These are phyloP conservation scores for Crotalaria pallida DNA, from an alignment of 306 rosid species.

Conservation along the genomic window DNA sequence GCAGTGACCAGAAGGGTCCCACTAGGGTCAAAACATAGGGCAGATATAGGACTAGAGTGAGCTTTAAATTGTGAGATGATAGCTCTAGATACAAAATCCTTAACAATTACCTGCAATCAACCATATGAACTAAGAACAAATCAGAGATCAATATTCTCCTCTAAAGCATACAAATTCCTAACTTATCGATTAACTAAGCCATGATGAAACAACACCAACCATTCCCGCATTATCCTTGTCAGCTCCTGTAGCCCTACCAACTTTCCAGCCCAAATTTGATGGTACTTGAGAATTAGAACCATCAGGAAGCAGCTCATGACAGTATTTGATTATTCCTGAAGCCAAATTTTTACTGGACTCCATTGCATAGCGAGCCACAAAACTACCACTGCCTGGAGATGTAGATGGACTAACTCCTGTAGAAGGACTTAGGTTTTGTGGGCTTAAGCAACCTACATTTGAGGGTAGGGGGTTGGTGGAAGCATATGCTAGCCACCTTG, in stretches of 20 bases:
- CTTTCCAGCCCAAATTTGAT: conserved; percentile 67
- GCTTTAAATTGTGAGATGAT: conserved; percentile 82
- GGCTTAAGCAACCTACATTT: conserved; percentile 64
- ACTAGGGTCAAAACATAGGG: conserved; percentile 85
- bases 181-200: neutral
- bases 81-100: conserved; percentile 66
- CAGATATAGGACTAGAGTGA: conserved; percentile 87
- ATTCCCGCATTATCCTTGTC: conserved; percentile 72
- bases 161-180: neutral
- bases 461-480: conserved; percentile 58
- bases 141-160: conserved; percentile 15
- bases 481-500: conserved; percentile 96
- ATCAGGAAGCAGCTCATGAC: conserved; percentile 75
- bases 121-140: conserved; percentile 31
- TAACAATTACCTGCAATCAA: conserved; percentile 67
- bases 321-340: conserved; percentile 65
- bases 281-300: conserved; percentile 65
- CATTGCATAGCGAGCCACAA: conserved; percentile 84
- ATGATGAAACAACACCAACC: conserved; percentile 52
- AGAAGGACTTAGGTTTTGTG: conserved; percentile 60
- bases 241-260: conserved; percentile 53
- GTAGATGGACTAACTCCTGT: conserved; percentile 71
- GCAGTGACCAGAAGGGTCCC: conserved; percentile 93
- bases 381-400: conserved; percentile 61
- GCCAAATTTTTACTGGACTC: conserved; percentile 84